Percentiles rank a stretch among this genome's conserved stretches.
Evolutionary conservation across 768 basidiomycete genomes (phyloP).

Genomic region (Tricholoma bakamatsutake): DNA sequence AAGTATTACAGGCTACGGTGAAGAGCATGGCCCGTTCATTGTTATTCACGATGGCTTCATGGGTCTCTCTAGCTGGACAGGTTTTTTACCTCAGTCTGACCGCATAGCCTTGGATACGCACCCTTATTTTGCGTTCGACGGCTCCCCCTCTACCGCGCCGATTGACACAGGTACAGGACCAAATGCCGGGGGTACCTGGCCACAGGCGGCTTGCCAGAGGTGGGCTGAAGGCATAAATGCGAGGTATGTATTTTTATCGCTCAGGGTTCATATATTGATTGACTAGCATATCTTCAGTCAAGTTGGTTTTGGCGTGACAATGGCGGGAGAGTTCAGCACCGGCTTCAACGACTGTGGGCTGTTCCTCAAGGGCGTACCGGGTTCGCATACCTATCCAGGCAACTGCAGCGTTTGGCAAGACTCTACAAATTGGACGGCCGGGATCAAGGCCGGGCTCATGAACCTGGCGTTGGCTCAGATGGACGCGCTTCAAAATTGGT

Average conservation of each 20-base stretch:
- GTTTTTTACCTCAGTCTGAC: constrained; percentile 33
- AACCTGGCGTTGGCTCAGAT: constrained; percentile 49
- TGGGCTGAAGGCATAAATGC: constrained; percentile 37
- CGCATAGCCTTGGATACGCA: constrained; percentile 36
- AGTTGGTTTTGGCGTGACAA: constrained; percentile 53
- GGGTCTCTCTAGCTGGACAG: constrained; percentile 29
- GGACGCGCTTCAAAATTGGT: constrained; percentile 30
- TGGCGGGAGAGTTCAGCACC: constrained; percentile 70
- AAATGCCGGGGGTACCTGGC: constrained; percentile 36
- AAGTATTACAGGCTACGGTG: constrained; percentile 66
- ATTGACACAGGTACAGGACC: constrained; percentile 25
- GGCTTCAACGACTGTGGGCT: constrained; percentile 55
- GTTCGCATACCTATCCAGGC: constrained; percentile 22
- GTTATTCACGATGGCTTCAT: constrained; percentile 42
- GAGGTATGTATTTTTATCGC: constrained; percentile 14
- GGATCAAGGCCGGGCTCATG: constrained; percentile 26
- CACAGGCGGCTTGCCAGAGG: constrained; percentile 36
- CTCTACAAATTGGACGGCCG: constrained; percentile 47
- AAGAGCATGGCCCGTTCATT: constrained; percentile 59
- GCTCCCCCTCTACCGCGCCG: constrained; percentile 24
- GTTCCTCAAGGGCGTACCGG: constrained; percentile 14
- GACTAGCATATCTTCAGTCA: constrained; percentile 13
- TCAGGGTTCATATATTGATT: constrained; percentile 1
- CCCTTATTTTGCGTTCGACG: constrained; percentile 45
- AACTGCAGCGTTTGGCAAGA: constrained; percentile 32